A percentile compares a stretch with the other conserved stretches of the same genome.
Conservation (phyloP, 73 alveolate genomes). For the Stentor coeruleus region DNA sequence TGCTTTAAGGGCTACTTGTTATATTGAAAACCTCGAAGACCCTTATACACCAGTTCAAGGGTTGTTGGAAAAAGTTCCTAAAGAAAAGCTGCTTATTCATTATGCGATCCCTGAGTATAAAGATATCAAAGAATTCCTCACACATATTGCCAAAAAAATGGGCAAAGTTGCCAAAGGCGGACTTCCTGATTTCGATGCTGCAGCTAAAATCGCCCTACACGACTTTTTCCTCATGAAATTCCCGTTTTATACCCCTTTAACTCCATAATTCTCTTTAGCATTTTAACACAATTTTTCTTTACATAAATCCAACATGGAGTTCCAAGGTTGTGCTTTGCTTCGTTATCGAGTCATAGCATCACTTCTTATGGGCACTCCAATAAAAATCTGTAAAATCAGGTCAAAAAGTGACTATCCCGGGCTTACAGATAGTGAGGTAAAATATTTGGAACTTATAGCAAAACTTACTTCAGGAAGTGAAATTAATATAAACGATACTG, state of each 20-base stretch:
- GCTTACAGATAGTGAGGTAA: conserved; percentile 65
- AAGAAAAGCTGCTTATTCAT: not conserved
- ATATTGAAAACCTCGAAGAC: not conserved
- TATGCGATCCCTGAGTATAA: not conserved
- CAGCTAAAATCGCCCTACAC: not conserved
- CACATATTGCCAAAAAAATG: not conserved
- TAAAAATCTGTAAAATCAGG: conserved; percentile 68
- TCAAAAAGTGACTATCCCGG: conserved; percentile 81
- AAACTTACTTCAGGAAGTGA: conserved; percentile 75
- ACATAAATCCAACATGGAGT: no score
- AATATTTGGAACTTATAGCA: conserved; percentile 60
- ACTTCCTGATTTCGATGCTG: not conserved
- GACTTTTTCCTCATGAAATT: not conserved
- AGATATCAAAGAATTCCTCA: not conserved
- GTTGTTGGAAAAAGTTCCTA: not conserved
- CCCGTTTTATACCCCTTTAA: no score
- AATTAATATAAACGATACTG: conserved; percentile 77
- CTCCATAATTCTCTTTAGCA: no score
- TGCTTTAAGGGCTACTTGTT: not conserved
- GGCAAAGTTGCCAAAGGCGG: conserved; percentile 3
- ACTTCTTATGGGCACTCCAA: conserved; percentile 61
- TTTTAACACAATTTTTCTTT: no score
- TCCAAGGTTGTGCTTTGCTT: conserved; percentile 54
- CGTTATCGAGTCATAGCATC: conserved; percentile 69
- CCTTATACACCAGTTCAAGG: not conserved